Percentiles rank a stretch among this genome's conserved stretches.
Evolutionary conservation across 345 rosid genomes (phyloP).

Genomic region (Turnera subulata): DNA sequence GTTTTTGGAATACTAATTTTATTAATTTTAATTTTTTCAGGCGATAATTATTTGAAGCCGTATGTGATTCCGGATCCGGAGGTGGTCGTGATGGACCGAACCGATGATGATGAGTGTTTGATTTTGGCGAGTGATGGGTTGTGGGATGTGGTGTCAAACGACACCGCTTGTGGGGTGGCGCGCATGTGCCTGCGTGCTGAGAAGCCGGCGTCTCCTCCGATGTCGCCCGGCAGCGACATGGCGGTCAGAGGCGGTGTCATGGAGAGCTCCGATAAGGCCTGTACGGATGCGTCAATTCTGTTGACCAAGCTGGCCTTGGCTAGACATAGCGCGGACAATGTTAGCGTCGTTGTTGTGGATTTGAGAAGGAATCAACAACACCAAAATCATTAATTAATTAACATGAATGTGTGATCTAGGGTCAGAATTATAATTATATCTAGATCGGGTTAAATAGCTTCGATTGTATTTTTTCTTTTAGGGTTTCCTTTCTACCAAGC

Average conservation of each 20-base stretch:
- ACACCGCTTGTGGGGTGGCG: constrained; percentile 66
- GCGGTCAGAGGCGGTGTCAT: constrained; percentile 14
- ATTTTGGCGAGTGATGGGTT: constrained; percentile 81
- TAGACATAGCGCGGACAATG: constrained; percentile 67
- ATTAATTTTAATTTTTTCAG: too few species aligned
- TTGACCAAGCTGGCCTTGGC: constrained; percentile 83
- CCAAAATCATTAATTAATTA: neutral
- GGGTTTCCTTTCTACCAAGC: neutral
- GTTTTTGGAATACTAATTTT: too few species aligned
- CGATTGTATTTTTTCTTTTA: constrained; percentile 13
- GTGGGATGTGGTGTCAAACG: constrained; percentile 93
- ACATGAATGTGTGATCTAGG: neutral
- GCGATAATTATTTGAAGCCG: constrained; percentile 85
- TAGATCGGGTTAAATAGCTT: neutral
- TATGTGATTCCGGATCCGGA: constrained; percentile 84
- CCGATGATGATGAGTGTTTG: constrained; percentile 67
- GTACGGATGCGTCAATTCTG: constrained; percentile 67
- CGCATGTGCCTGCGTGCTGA: constrained; percentile 51
- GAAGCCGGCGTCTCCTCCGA: constrained; percentile 15
- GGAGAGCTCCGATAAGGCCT: constrained; percentile 53
- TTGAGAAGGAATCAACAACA: constrained; percentile 35
- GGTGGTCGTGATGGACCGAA: constrained; percentile 58
- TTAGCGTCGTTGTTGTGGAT: constrained; percentile 81
- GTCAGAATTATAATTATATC: too few species aligned
- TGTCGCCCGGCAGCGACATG: constrained; percentile 18